Percentiles rank a stretch among this genome's conserved stretches.
Conservation (phyloP, 805 yeast species). For the Yamadazyma sp. region DNA sequence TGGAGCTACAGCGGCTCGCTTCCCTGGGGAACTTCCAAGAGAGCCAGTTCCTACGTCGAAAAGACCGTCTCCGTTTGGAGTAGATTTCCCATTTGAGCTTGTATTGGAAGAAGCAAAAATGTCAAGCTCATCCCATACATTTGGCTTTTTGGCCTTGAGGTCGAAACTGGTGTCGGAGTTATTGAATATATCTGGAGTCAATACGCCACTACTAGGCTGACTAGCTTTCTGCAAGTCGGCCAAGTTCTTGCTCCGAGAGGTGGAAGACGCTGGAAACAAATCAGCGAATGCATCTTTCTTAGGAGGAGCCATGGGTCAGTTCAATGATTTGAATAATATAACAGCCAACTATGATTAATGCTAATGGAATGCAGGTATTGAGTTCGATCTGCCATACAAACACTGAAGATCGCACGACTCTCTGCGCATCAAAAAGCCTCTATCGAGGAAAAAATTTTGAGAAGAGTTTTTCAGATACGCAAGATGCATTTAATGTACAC, state of each 20-base stretch:
- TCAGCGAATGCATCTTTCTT: constrained; percentile 48
- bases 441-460: constrained; percentile 7
- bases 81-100: background rate
- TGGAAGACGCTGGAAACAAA: constrained; percentile 35
- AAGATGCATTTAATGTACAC: constrained; percentile 99
- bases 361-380: too few species aligned
- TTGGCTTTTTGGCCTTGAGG: background rate
- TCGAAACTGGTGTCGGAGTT: background rate
- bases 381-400: background rate
- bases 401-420: constrained; percentile 7
- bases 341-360: too few species aligned
- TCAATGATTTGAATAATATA: too few species aligned
- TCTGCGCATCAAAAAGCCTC: constrained; percentile 11
- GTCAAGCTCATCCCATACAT: constrained; percentile 13
- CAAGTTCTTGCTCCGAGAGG: constrained; percentile 11
- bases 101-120: constrained; percentile 8
- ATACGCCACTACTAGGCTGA: background rate
- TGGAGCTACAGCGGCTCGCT: background rate
- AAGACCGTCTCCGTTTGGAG: too few species aligned
- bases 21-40: background rate
- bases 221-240: constrained; percentile 12
- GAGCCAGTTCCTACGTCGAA: background rate
- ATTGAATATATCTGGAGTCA: background rate
- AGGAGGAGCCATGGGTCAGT: constrained; percentile 33
- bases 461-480: constrained; percentile 8